Percentiles rank a stretch among this genome's conserved stretches.
phyloP scores from a whole-genome alignment of 1,139 yeast genomes.

The Meyerozyma smithsonii region DNA sequence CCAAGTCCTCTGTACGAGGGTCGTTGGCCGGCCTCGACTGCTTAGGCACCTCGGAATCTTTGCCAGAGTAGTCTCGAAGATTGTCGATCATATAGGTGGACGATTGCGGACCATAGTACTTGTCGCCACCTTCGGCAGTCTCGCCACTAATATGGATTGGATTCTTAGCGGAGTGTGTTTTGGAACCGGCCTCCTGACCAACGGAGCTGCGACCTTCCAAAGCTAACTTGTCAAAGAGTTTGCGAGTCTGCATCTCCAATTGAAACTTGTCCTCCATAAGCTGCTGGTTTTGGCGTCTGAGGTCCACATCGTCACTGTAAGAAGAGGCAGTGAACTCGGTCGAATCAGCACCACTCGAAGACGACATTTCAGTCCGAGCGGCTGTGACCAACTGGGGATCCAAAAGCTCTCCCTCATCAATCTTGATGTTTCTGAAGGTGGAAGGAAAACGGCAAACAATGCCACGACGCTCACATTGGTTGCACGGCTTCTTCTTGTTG shows the following conservation, averaged over 20 bases:
- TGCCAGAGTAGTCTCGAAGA: slow-evolving; percentile 12
- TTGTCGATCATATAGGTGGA: slow-evolving; percentile 41
- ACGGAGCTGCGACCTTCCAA: not conserved
- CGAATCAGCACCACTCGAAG: slow-evolving; percentile 1
- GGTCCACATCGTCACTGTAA: slow-evolving; percentile 2
- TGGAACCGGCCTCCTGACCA: not conserved
- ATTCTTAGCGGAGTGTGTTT: not conserved
- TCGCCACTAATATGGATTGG: slow-evolving; percentile 11
- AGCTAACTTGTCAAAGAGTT: not conserved
- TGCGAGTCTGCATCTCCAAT: not conserved
- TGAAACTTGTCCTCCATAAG: slow-evolving; percentile 3
- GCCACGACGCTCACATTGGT: slow-evolving; percentile 30
- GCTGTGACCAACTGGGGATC: slow-evolving; percentile 1
- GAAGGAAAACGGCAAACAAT: slow-evolving; percentile 35
- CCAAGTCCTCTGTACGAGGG: not conserved
- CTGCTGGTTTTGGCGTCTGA: slow-evolving; percentile 2
- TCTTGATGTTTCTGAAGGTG: slow-evolving; percentile 34
- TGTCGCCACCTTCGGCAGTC: slow-evolving; percentile 24
- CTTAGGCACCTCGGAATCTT: not conserved
- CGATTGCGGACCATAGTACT: slow-evolving; percentile 50
- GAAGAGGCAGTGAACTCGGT: not conserved
- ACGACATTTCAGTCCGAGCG: not conserved
- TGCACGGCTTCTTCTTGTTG: slow-evolving; percentile 37
- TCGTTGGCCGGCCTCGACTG: not conserved
- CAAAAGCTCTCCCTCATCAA: slow-evolving; percentile 21